A percentile compares a stretch with the other conserved stretches of the same genome.
Conservation (phyloP, 2,329 filamentous ascomycete species). For the Acrodontium crateriforme region DNA sequence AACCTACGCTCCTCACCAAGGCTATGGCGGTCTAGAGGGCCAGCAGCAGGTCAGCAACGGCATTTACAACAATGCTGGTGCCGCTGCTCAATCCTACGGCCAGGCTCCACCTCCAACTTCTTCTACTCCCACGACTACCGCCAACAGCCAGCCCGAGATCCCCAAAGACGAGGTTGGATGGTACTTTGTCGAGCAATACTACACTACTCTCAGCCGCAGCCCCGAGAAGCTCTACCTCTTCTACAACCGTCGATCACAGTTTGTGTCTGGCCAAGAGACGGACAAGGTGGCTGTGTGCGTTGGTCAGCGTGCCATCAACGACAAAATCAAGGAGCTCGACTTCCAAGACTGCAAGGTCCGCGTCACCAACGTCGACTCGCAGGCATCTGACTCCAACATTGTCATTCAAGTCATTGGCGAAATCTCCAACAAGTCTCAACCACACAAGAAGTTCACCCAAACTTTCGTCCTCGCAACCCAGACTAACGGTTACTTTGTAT, state of each 20-base stretch:
- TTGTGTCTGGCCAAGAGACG: conserved; percentile 82
- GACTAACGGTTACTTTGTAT: conserved; percentile 91
- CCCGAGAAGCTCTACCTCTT: conserved; percentile 93
- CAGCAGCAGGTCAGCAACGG: conserved; percentile 15
- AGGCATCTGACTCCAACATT: conserved; percentile 84
- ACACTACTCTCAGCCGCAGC: conserved; percentile 87
- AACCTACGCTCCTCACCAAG: conserved; percentile 30
- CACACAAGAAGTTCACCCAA: conserved; percentile 92
- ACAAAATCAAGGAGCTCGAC: conserved; percentile 82
- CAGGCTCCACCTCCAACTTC: conserved; percentile 12
- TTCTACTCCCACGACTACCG: conserved; percentile 9
- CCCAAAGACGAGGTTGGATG: conserved; percentile 92
- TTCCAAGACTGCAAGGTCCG: conserved; percentile 98
- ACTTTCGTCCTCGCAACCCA: conserved; percentile 95
- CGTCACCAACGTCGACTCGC: conserved; percentile 93
- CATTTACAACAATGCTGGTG: conserved; percentile 22
- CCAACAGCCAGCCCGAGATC: conserved; percentile 27
- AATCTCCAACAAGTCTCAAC: conserved; percentile 83
- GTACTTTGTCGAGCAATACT: conserved; percentile 99
- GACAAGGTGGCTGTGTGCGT: conserved; percentile 76
- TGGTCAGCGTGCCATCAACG: conserved; percentile 79
- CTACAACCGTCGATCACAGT: conserved; percentile 91
- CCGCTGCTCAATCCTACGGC: conserved; percentile 13
- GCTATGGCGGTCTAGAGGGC: conserved; percentile 25
- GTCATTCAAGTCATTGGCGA: conserved; percentile 97